Conservation (phyloP, 192 early-diverging fungal genomes). For the Coemansia reversa region DNA sequence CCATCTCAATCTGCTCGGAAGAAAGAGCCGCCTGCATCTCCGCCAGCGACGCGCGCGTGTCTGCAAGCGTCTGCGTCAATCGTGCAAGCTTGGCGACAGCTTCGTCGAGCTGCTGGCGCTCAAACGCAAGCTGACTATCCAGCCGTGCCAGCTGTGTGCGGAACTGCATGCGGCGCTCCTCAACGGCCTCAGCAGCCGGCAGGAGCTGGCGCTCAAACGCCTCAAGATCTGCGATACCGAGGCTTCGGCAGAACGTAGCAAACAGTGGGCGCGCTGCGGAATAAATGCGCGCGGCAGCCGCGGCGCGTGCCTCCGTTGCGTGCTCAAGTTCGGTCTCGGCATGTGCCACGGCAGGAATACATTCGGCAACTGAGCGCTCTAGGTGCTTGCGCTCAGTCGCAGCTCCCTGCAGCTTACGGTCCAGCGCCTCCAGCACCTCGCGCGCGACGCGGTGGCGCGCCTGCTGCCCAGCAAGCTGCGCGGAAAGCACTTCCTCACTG, state of each 20-base stretch:
- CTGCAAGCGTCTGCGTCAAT: conserved; percentile 53
- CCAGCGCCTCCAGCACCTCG: conserved; percentile 58
- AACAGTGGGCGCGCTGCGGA: conserved; percentile 71
- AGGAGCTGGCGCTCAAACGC: conserved; percentile 84
- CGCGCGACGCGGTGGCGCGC: conserved; percentile 58
- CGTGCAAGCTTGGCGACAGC: conserved; percentile 61
- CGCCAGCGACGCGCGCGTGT: conserved; percentile 41
- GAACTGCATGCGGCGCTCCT: conserved; percentile 75
- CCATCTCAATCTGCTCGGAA: conserved; percentile 56
- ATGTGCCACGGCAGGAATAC: conserved; percentile 19
- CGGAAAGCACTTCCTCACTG: conserved; percentile 61
- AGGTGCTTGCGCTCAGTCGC: conserved; percentile 61
- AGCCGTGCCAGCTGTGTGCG: conserved; percentile 74
- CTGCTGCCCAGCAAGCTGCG: conserved; percentile 62
- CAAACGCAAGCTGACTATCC: conserved; percentile 79
- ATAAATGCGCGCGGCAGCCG: conserved; percentile 52
- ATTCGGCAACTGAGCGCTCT: conserved; percentile 32
- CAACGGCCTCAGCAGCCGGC: conserved; percentile 65
- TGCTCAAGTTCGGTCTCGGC: conserved; percentile 50
- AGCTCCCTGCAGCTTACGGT: conserved; percentile 60
- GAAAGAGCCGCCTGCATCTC: conserved; percentile 46
- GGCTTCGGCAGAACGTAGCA: conserved; percentile 70
- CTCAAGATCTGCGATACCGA: conserved; percentile 75
- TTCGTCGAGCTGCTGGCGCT: conserved; percentile 66
- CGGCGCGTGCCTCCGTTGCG: conserved; percentile 42